Evolutionary conservation across 805 yeast species (phyloP).

Genomic region (Metschnikowia aberdeeniae): DNA sequence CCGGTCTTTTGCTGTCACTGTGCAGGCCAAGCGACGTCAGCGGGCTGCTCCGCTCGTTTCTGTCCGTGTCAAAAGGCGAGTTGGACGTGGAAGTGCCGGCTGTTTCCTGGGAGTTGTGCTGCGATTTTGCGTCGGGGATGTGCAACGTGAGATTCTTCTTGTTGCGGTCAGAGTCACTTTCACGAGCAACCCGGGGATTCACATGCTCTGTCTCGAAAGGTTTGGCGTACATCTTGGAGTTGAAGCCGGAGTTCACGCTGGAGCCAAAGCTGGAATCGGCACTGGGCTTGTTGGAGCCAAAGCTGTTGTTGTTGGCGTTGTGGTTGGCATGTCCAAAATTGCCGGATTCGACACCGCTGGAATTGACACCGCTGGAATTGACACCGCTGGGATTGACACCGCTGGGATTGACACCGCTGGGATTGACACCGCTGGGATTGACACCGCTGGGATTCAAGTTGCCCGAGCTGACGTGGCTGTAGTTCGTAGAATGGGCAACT

Average conservation of each 20-base stretch:
- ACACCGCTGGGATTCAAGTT: background rate
- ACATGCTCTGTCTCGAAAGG: conserved; percentile 5
- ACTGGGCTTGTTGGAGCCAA: too few relatives aligned
- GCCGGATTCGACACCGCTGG: background rate
- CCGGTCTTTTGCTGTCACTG: background rate
- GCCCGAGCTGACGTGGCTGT: too few relatives aligned
- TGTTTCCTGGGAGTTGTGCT: conserved; percentile 3
- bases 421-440: background rate
- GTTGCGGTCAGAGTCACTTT: conserved; percentile 7
- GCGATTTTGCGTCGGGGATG: conserved; percentile 10
- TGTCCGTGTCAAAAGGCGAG: background rate
- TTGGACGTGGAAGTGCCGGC: conserved; percentile 4
- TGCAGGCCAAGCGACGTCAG: conserved; percentile 3
- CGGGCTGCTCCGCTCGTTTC: conserved; percentile 2
- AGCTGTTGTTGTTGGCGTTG: background rate
- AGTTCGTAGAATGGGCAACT: too few relatives aligned
- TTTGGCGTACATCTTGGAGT: conserved; percentile 1
- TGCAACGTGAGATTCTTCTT: conserved; percentile 13
- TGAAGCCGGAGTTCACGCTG: background rate
- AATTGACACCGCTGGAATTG: background rate
- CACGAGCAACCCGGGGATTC: conserved; percentile 3
- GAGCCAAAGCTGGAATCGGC: background rate
- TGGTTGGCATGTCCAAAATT: too few relatives aligned
- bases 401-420: background rate
- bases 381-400: background rate